phyloP scores from a whole-genome alignment of 352 stramenopile genomes.

The Pythium rishiriense region DNA sequence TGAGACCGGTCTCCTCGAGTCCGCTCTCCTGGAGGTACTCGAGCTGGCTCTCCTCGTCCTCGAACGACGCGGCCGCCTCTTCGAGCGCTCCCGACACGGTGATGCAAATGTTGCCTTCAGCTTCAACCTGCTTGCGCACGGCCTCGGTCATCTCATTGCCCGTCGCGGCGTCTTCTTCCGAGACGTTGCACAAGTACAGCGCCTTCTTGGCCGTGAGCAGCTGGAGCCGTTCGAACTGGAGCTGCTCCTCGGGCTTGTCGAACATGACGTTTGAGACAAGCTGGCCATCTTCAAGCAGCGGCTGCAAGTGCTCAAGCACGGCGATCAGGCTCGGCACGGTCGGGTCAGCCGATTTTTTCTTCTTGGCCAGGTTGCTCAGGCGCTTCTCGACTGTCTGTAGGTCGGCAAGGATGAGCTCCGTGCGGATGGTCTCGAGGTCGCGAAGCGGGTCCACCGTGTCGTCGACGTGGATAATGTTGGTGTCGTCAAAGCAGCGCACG shows the following conservation, averaged over 20 bases:
- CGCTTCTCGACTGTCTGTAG: constrained; percentile 79
- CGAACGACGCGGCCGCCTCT: constrained; percentile 76
- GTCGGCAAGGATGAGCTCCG: constrained; percentile 95
- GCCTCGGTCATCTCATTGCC: constrained; percentile 93
- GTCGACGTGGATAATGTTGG: constrained; percentile 98
- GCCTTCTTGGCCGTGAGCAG: constrained; percentile 93
- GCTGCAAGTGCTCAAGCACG: constrained; percentile 61
- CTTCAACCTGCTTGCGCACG: constrained; percentile 64
- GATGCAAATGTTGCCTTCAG: constrained; percentile 68
- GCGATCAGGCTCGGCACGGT: constrained; percentile 49
- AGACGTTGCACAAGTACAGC: constrained; percentile 98
- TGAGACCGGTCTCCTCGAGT: constrained; percentile 74
- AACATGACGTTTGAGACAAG: constrained; percentile 52
- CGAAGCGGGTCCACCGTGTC: constrained; percentile 94
- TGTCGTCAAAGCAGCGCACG: constrained; percentile 98
- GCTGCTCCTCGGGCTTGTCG: constrained; percentile 84
- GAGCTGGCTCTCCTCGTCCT: constrained; percentile 88
- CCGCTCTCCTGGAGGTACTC: constrained; percentile 93
- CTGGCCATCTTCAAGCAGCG: constrained; percentile 85
- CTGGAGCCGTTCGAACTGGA: constrained; percentile 82
- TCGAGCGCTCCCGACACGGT: constrained; percentile 78
- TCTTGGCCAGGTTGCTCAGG: constrained; percentile 63
- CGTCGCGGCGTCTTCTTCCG: constrained; percentile 90
- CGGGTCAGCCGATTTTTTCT: constrained; percentile 74
- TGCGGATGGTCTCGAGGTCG: constrained; percentile 98